phyloP scores from a whole-genome alignment of 768 basidiomycete genomes.

The Boletus rubescentipes region DNA sequence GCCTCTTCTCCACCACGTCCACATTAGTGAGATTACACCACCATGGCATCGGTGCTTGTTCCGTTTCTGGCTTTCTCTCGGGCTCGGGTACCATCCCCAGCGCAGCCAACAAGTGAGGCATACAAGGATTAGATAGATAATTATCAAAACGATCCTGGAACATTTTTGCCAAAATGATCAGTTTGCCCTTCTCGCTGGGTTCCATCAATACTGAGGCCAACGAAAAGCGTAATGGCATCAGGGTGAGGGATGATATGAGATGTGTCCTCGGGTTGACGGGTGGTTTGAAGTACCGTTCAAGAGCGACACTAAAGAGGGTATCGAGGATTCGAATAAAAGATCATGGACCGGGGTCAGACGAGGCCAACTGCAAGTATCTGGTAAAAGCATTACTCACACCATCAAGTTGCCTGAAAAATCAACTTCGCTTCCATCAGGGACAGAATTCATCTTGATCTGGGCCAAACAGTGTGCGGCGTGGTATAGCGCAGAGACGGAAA shows the following conservation, averaged over 20 bases:
- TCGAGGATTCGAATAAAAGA: too few species aligned
- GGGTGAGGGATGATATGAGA: slow-evolving; percentile 12
- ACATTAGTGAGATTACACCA: slow-evolving; percentile 11
- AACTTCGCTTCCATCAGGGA: slow-evolving; percentile 8
- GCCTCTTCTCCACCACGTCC: slow-evolving; percentile 12
- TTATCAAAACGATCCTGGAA: slow-evolving; percentile 13
- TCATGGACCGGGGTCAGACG: neutral
- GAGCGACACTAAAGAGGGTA: slow-evolving; percentile 5
- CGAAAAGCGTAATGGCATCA: slow-evolving; percentile 19
- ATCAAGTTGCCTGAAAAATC: slow-evolving; percentile 9
- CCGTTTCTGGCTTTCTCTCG: neutral
- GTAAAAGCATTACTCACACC: slow-evolving; percentile 7
- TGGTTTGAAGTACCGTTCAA: slow-evolving; percentile 21
- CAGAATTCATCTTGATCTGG: slow-evolving; percentile 21
- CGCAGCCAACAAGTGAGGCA: slow-evolving; percentile 12
- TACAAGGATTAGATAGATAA: slow-evolving; percentile 14
- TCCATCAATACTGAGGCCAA: slow-evolving; percentile 11
- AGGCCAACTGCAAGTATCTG: too few species aligned
- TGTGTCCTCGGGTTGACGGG: slow-evolving; percentile 20
- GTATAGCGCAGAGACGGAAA: slow-evolving; percentile 18
- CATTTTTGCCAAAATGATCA: slow-evolving; percentile 9
- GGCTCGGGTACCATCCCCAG: neutral
- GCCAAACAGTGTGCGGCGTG: slow-evolving; percentile 26
- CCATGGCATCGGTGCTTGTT: neutral
- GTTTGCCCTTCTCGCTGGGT: slow-evolving; percentile 6